Evolutionary conservation across 2,329 filamentous ascomycete genomes (phyloP), one percentile per base, ranked within the genome.

Genomic region (Periconia digitata): DNA sequence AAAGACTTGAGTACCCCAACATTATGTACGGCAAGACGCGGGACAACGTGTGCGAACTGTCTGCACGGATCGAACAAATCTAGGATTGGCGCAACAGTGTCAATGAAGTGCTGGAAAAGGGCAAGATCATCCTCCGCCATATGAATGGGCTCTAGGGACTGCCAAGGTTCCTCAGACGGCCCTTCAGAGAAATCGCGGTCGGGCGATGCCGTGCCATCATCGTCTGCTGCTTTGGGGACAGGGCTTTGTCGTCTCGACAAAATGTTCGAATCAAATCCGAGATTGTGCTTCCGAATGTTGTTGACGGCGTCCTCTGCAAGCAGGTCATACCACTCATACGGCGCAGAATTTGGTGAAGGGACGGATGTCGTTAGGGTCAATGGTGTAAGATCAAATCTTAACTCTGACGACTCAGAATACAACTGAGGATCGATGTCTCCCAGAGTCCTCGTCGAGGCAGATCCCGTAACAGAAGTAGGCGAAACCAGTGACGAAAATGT

Each of bases 1-100:
- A 84, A 72, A 15, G 81, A 80, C 53, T 81, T 82, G 70, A 84
- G 74, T 3, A 84, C 58, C 0, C 82, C 82, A 21, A 76, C 68
- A 54, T 85, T 84, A 22, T 75, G 73, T 47, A 82, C 64, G 2
- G 78, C 75, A 8, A 69, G 46, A 15, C 62, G 50, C 21, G 66
- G 66, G 2, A 67, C 62, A 13, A 44, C 72, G 49, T 55, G 72
- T 2, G 67, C 55, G 15, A 71, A 69, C 38, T 75, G 71, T 45
- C 63, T 66, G 4, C 65, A 54, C 1, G 74, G 72, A 53, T 78
- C 75, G 45, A 72, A 74, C 1, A 77, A 59, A 51, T 79, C 76
- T 27, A 77, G 59, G 59, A 74, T 74, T 0, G 65, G 54, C 7
- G 72, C 70, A 35, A 72, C 59, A 1, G 62, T 58, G 15, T 56